Base-by-base conservation (phyloP, 495 filamentous ascomycete species). In the Penicillium cataractarum region DNA sequence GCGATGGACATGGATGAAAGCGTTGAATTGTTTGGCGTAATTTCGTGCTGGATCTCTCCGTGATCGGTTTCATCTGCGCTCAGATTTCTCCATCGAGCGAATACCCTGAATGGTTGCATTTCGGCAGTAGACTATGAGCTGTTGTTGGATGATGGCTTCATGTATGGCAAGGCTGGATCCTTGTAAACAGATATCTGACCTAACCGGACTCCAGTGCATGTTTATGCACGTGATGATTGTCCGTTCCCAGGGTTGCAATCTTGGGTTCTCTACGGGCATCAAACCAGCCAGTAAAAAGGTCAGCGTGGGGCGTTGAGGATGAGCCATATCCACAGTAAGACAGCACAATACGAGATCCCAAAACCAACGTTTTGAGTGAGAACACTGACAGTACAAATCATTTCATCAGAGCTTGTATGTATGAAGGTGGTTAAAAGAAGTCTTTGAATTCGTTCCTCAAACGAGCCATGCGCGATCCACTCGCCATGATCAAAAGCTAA, bases 361-460 rank as follows among this genome's bases (percentile, higher is more conserved):
- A 27, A 48, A 13, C 21, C 13, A 15, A 9, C 21, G 26, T 4
- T 12, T 12, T 6, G 15, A 48, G 6, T 1, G 4, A 26, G 17
- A 6, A 22, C 4, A 21, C 10, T 48, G 22, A 26, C 44, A 48
- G 4, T 17, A 24, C 21, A 48, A 26, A 26, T 48, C 21, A 9
- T 22, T 26, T 24, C 26, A 48, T 3, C 8, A 48, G 21, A 26
- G 9, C 9, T 35, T 48, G 39, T 15, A 42, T 3, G 5, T 15
- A 24, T 26, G 21, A 24, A 48, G 44, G 12, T 8, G 5, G 46
- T 31, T 52, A 2, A 52, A 52, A 9, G 2, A 26, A 35, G 44
- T 42, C n/a, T 39, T 40, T 56, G 50, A 39, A 51, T 62, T 62
- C 24, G 39, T n/a, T 40, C 24, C 51, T 55, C 32, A n/a, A 57